Evolutionary conservation across 257 asterid species (phyloP).

Genomic region (Cordia subcordata): DNA sequence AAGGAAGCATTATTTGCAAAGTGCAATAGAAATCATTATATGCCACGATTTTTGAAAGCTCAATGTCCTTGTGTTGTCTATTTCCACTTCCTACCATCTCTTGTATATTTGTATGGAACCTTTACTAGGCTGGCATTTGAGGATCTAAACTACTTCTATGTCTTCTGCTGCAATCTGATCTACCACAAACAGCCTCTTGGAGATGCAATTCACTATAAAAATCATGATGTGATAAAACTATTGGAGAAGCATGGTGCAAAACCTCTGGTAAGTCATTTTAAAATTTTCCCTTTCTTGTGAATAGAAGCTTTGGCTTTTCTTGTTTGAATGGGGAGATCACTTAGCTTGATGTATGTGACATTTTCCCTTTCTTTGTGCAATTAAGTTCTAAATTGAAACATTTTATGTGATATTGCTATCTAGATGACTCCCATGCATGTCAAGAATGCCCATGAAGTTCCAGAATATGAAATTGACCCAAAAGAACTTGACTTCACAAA

Average conservation of each 20-base stretch:
- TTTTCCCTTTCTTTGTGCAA: background rate
- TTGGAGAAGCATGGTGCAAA: constrained; percentile 78
- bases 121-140: no score
- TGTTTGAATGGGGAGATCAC: background rate
- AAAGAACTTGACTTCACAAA: constrained; percentile 75
- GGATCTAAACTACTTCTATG: background rate
- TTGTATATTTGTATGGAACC: background rate
- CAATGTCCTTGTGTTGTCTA: background rate
- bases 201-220: constrained; percentile 85
- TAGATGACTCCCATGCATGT: constrained; percentile 94
- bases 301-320: background rate
- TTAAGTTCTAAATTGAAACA: background rate
- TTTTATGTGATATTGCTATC: constrained; percentile 1
- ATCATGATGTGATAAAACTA: constrained; percentile 62
- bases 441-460: constrained; percentile 62
- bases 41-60: background rate
- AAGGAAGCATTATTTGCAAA: no score
- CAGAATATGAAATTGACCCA: constrained; percentile 87
- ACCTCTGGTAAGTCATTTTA: constrained; percentile 39
- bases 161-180: constrained; percentile 10
- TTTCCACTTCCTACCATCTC: background rate
- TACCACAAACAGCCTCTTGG: constrained; percentile 69
- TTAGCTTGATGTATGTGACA: background rate
- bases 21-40: background rate
- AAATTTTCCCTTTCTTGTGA: background rate